Evolutionary conservation across 306 rosid species (phyloP).

Genomic region (Hylodesmum podocarpum): DNA sequence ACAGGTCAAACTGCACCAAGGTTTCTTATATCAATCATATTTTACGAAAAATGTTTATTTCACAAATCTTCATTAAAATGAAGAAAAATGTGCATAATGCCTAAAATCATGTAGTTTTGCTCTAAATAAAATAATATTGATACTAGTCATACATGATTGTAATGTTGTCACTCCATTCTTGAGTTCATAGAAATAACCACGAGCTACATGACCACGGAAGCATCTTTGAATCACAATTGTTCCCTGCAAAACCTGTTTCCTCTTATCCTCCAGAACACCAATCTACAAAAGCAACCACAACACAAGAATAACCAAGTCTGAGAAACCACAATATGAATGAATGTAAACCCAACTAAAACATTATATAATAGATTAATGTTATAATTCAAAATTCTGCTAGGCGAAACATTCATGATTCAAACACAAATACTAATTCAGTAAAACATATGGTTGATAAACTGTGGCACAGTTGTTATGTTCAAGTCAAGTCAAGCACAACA

Average conservation of each 20-base stretch:
- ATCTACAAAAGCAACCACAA: conserved; percentile 53
- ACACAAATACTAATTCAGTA: background rate
- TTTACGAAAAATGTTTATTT: background rate
- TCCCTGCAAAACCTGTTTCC: conserved; percentile 59
- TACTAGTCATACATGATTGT: conserved; percentile 65
- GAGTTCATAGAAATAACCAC: conserved; percentile 49
- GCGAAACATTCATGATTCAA: conserved; percentile 14
- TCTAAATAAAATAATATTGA: conserved; percentile 27
- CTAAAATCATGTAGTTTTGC: conserved; percentile 1
- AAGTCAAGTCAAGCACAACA: conserved; percentile 11
- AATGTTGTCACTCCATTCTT: conserved; percentile 49
- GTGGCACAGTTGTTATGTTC: background rate
- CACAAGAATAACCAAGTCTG: conserved; percentile 33
- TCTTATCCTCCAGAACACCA: conserved; percentile 68
- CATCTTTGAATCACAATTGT: conserved; percentile 65
- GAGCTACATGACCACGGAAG: conserved; percentile 75
- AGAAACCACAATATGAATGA: conserved; percentile 24
- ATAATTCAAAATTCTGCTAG: background rate
- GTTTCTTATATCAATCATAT: conserved; percentile 15
- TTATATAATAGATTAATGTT: background rate
- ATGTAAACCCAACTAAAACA: conserved; percentile 26
- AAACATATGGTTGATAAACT: background rate
- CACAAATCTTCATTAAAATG: conserved; percentile 16
- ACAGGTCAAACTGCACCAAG: background rate
- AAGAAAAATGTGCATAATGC: conserved; percentile 21